Evolutionary conservation across 164 flowering plant species (phyloP), one percentile per base, ranked within the genome.

Genomic region (Stephania japonica): DNA sequence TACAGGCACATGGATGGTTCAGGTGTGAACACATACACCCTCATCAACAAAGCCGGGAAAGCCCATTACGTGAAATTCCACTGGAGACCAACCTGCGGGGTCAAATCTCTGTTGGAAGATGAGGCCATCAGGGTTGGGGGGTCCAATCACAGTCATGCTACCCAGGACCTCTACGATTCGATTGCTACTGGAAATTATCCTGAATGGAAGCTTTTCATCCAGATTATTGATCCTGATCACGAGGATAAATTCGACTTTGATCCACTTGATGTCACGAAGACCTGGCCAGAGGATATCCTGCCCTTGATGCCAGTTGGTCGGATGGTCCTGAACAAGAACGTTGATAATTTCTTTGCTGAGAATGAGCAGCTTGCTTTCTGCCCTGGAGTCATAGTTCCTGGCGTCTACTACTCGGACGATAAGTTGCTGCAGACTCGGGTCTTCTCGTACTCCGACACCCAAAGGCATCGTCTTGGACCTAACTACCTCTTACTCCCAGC

Each of bases 41-140:
- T 95, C 41, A 83, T 95, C 72, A 88, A 85, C 86, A 91, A 86
- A 78, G 87, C 86, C 71, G 99, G 99, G 61, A 95, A 90, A 75
- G 93, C 76, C 11, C 78, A 80, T 61, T 91, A 87, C 62, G 99
- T 91, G 83, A 95, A 95, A 77, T 95, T 95, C 80, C 99, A 95
- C 73, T 95, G 99, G 99, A 91, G 83, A 75, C 99, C 99, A 64
- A 93, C 97, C 67, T 95, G 98, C 77, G 99, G 97, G 23, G 97
- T 93, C 24, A 93, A 95, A 84, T 84, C 82, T 74, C 77, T 95
- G 80, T 76, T 89, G 81, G 97, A 90, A 68, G 99, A 93, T 14
- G 99, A 93, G 75, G 92, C 92, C 42, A 81, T 90, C 42, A 81
- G 70, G 73, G 91, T 93, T 70, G 98, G 98, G 72, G 99, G 99